Base-by-base conservation (phyloP, 352 stramenopile species). In the Phytophthora colocasiae region DNA sequence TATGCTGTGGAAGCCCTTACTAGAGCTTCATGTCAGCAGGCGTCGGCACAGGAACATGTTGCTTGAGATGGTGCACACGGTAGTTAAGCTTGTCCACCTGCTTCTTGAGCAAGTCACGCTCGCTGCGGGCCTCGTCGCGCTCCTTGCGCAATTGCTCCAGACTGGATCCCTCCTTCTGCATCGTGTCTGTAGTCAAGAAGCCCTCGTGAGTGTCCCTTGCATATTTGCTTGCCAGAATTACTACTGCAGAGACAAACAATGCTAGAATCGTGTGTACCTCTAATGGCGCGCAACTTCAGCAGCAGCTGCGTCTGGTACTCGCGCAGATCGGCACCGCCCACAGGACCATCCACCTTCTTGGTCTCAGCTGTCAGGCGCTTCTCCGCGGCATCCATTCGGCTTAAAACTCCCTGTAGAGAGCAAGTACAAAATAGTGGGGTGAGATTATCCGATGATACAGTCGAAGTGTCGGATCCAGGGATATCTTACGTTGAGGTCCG, bases 41-140 rank as follows among this genome's bases (percentile, higher is more conserved):
- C 17, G 63, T 53, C 41, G 80, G 73, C 57, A 89, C 71, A 1
- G 63, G 65, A 45, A 94, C 76, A 56, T 92, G 81, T 65, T 88
- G 78, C 73, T 90, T 87, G 29, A 94, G 78, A 56, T 94, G 86
- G 26, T 85, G 60, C 38, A 94, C 73, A 55, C 83, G 86, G 68
- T 94, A 94, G 67, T 81, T 88, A 65, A 94, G 82, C 65, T 94
- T 94, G 51, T 76, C 58, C 39, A 94, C 83, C 69, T 92, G 81
- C 69, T 90, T 90, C 61, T 84, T 64, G 6, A 92, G 69, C 14
- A 66, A 69, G 45, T 89, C 82, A 54, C 81, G 78, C 63, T 94
- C 86, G 36, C 27, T 61, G 45, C 73, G 75, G 43, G 84, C 81
- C 27, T 78, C 75, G 27, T 90, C 82, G 52, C 83, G 80, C 66